Base-by-base conservation (phyloP, 169 alveolate genomes). In the Plasmodium inui region DNA sequence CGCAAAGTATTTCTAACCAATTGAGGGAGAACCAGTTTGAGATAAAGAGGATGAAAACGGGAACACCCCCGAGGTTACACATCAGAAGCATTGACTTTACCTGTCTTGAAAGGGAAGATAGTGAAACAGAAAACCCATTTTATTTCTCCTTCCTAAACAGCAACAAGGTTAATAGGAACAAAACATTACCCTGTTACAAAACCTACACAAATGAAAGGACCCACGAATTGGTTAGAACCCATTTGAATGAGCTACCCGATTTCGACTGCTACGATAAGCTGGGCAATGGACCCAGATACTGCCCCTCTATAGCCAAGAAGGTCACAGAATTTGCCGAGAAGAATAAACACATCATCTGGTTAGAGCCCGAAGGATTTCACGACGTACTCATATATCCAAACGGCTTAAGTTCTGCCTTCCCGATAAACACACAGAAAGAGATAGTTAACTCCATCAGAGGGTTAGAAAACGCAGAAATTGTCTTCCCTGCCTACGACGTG, bases 211-310 rank as follows among this genome's bases (percentile, higher is more conserved):
- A 97, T 76, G 76, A 10, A n/a, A 39, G 84, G 44, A 97, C 99
- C 0, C 98, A 97, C 93, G 95, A 96, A 88, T 95, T 95, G 4
- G 97, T 96, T 9, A 72, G 22, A 76, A 92, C 94, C 46, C 94
- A 97, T 82, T 67, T 96, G 88, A 86, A 96, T 19, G 79, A 57
- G 39, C 90, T 96, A 46, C 99, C 98, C 0, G 96, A 95, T 28
- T 97, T 92, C 81, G 97, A 92, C 9, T 94, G 94, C 50, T 97
- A 97, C 72, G 97, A 92, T 85, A 96, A 96, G n/a, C 83, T 79
- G 34, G 99, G 98, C 0, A 85, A 97, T 22, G 99, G 99, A 44
- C 99, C 99, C 6, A 67, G 99, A 72, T 98, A 98, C 92, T 98
- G 99, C 83, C 99, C 99, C 1, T 97, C 99, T 0, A 96, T 98